A percentile compares a stretch with the other conserved stretches of the same genome.
Conservation (phyloP, 306 rosid genomes). For the Citrullus colocynthis region DNA sequence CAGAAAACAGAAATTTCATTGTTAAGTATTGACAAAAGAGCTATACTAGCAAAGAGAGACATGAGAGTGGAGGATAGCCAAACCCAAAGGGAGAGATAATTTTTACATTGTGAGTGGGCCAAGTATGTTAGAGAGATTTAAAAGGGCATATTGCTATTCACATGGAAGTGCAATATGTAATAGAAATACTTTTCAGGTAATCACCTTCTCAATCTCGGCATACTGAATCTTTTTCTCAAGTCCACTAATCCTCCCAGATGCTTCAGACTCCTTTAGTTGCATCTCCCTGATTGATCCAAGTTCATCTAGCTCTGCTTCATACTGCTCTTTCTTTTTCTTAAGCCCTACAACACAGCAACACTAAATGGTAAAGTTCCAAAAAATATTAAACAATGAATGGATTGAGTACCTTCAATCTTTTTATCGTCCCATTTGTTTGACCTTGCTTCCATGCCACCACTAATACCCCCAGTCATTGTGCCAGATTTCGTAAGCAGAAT, state of each 20-base stretch:
- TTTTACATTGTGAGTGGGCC: background rate
- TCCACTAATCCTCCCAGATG: slow-evolving; percentile 86
- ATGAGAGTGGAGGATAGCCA: background rate
- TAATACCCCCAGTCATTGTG: slow-evolving; percentile 99
- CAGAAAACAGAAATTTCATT: background rate
- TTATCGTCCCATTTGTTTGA: slow-evolving; percentile 97
- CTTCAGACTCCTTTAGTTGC: slow-evolving; percentile 94
- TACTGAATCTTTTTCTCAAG: slow-evolving; percentile 89
- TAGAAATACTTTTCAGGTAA: background rate
- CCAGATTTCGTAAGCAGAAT: slow-evolving; percentile 90
- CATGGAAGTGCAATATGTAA: background rate
- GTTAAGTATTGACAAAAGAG: background rate
- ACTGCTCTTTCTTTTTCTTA: slow-evolving; percentile 69
- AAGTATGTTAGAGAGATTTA: background rate
- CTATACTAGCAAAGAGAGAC: background rate
- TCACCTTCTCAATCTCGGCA: slow-evolving; percentile 94
- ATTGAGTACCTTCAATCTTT: slow-evolving; percentile 69
- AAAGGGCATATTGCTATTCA: background rate
- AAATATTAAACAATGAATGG: slow-evolving; percentile 1
- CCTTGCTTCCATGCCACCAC: slow-evolving; percentile 99
- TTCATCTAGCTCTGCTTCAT: slow-evolving; percentile 72
- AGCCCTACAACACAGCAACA: slow-evolving; percentile 32
- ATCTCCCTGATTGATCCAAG: slow-evolving; percentile 94
- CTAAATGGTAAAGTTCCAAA: slow-evolving; percentile 14
- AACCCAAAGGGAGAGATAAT: background rate